Evolutionary conservation across 805 yeast genomes (phyloP).

Genomic region (Isabelozyma pseudorhagii): DNA sequence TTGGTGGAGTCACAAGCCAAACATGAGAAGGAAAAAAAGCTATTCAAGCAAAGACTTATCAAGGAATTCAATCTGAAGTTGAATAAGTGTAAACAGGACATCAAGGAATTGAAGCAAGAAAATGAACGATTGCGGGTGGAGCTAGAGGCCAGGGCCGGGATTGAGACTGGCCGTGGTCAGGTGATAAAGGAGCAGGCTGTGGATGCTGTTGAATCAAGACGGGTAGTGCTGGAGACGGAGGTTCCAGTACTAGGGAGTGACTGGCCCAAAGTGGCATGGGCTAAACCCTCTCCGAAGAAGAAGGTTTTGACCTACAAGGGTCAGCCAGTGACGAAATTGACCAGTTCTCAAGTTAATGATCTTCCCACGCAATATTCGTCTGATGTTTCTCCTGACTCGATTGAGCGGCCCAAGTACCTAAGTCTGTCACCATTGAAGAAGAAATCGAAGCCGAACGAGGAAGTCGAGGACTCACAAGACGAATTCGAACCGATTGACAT

Average conservation of each 20-base stretch:
- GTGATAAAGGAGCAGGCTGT: not conserved
- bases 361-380: conserved; percentile 26
- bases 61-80: conserved; percentile 1
- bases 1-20: not conserved
- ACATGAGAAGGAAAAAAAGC: not conserved
- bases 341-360: conserved; percentile 12
- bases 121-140: not conserved
- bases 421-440: not conserved
- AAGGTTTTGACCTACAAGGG: conserved; percentile 2
- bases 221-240: not conserved
- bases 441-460: conserved; percentile 1
- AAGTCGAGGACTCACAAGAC: conserved; percentile 14
- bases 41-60: not conserved
- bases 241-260: not conserved
- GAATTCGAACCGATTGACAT: conserved; percentile 2
- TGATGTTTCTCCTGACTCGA: conserved; percentile 10
- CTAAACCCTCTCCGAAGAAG: not conserved
- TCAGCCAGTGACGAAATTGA: not conserved
- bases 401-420: not conserved
- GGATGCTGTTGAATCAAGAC: not conserved
- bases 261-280: not conserved
- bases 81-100: not conserved
- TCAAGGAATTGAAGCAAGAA: not conserved
- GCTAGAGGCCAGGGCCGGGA: not conserved
- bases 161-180: not conserved